Evolutionary conservation across 2,329 filamentous ascomycete species (phyloP).

Genomic region (Dothistroma septosporum): DNA sequence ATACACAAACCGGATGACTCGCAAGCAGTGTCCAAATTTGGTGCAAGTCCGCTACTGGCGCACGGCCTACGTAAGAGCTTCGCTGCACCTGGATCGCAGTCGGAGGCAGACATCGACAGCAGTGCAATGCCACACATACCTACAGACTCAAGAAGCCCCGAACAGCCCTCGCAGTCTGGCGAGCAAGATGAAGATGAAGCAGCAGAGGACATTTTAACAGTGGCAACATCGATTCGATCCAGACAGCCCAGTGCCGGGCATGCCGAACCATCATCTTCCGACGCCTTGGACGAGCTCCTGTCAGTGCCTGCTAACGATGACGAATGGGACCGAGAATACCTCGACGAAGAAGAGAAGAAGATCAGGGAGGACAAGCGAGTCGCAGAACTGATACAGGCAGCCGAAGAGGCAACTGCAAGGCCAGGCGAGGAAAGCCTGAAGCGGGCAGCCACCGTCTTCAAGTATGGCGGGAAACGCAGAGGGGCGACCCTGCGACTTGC

Average conservation of each 20-base stretch:
- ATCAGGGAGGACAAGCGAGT: slow-evolving; percentile 44
- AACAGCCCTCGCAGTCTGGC: slow-evolving; percentile 6
- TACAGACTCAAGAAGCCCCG: slow-evolving; percentile 4
- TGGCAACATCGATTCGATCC: slow-evolving; percentile 19
- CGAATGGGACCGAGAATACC: slow-evolving; percentile 43
- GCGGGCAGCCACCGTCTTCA: slow-evolving; percentile 50
- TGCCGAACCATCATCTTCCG: slow-evolving; percentile 16
- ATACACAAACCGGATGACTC: slow-evolving; percentile 40
- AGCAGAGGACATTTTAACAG: background rate
- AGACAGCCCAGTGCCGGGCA: background rate
- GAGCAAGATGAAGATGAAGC: slow-evolving; percentile 6
- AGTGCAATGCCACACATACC: slow-evolving; percentile 11
- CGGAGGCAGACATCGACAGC: slow-evolving; percentile 21
- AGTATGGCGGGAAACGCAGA: slow-evolving; percentile 54
- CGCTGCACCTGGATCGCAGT: slow-evolving; percentile 52
- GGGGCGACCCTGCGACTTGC: slow-evolving; percentile 54
- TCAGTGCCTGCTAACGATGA: slow-evolving; percentile 28
- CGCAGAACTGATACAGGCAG: slow-evolving; percentile 44
- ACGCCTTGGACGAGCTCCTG: slow-evolving; percentile 22
- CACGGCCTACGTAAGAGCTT: slow-evolving; percentile 48
- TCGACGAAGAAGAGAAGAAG: slow-evolving; percentile 57
- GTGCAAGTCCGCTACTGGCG: slow-evolving; percentile 34
- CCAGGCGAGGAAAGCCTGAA: slow-evolving; percentile 43
- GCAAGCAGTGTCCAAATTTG: slow-evolving; percentile 46
- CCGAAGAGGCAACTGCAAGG: slow-evolving; percentile 42